These are phyloP conservation scores for Penicillium sp. DNA, from an alignment of 2,329 filamentous ascomycete genomes.

Conservation along the genomic window DNA sequence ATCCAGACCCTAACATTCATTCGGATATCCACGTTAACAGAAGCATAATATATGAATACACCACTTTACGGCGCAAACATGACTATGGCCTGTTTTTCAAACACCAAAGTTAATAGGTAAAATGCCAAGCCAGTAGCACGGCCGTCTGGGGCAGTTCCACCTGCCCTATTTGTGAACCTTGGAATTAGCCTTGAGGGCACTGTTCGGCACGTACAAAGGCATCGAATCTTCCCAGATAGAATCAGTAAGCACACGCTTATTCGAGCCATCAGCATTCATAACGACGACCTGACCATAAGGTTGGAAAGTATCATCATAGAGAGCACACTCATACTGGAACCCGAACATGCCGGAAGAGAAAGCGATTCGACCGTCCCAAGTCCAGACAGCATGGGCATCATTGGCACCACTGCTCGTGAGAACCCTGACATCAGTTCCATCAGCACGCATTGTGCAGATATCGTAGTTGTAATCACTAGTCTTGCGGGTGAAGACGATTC, in stretches of 20 bases:
- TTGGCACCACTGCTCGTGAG: slow-evolving; percentile 20
- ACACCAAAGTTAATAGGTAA: not conserved
- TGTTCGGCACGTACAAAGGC: slow-evolving; percentile 15
- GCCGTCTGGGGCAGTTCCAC: not conserved
- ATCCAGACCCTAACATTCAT: not conserved
- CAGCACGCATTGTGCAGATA: slow-evolving; percentile 36
- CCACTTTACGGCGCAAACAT: not conserved
- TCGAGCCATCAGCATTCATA: slow-evolving; percentile 38
- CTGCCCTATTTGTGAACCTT: not conserved
- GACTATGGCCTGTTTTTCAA: not conserved
- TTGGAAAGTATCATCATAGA: slow-evolving; percentile 41
- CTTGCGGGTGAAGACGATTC: slow-evolving; percentile 16
- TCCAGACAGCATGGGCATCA: slow-evolving; percentile 41
- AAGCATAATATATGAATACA: not conserved
- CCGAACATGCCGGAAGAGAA: slow-evolving; percentile 39
- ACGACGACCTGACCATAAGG: slow-evolving; percentile 40
- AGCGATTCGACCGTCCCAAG: slow-evolving; percentile 35
- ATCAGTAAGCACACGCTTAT: slow-evolving; percentile 23
- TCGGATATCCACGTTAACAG: not conserved
- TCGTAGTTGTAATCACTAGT: slow-evolving; percentile 6
- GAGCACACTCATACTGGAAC: slow-evolving; percentile 36
- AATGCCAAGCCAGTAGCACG: not conserved
- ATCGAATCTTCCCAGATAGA: slow-evolving; percentile 30
- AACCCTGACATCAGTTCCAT: slow-evolving; percentile 31
- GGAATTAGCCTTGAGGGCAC: not conserved